These are phyloP conservation scores for Pythium inflatum DNA, from an alignment of 352 stramenopile species.

Conservation along the genomic window DNA sequence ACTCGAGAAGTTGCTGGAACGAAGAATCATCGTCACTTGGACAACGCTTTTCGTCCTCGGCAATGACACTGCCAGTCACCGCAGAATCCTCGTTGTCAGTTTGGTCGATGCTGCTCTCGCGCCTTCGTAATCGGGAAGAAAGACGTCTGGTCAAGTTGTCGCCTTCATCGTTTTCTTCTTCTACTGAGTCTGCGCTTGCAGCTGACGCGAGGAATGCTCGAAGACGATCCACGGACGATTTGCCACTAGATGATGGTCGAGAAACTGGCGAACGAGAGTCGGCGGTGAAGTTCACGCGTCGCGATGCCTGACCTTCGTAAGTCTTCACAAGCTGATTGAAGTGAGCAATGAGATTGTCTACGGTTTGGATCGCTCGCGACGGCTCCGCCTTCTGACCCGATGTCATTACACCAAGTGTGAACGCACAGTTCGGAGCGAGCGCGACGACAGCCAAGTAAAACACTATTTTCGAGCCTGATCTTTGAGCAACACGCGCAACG, in stretches of 20 bases:
- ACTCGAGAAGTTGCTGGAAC: conserved; percentile 64
- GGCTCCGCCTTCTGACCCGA: conserved; percentile 65
- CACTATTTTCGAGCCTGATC: conserved; percentile 5
- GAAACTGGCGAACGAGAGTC: background rate
- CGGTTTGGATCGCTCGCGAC: conserved; percentile 60
- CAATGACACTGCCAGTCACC: background rate
- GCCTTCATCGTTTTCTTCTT: conserved; percentile 13
- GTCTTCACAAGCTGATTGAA: conserved; percentile 65
- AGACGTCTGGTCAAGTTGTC: background rate
- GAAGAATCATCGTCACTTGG: background rate
- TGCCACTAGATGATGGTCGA: background rate
- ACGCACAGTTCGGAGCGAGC: conserved; percentile 41
- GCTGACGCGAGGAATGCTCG: conserved; percentile 24
- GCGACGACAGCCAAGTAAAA: conserved; percentile 72
- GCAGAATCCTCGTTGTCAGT: background rate
- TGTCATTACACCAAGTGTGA: conserved; percentile 60
- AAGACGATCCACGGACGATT: conserved; percentile 29
- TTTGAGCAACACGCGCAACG: conserved; percentile 31
- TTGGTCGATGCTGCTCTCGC: background rate
- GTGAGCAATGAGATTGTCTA: conserved; percentile 69
- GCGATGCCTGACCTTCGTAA: conserved; percentile 29
- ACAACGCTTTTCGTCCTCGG: background rate
- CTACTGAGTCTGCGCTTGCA: conserved; percentile 6
- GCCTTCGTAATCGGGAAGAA: background rate
- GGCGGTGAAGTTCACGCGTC: background rate